Evolutionary conservation across 306 rosid species (phyloP), one percentile per base, ranked within the genome.

Genomic region (Datisca glomerata): DNA sequence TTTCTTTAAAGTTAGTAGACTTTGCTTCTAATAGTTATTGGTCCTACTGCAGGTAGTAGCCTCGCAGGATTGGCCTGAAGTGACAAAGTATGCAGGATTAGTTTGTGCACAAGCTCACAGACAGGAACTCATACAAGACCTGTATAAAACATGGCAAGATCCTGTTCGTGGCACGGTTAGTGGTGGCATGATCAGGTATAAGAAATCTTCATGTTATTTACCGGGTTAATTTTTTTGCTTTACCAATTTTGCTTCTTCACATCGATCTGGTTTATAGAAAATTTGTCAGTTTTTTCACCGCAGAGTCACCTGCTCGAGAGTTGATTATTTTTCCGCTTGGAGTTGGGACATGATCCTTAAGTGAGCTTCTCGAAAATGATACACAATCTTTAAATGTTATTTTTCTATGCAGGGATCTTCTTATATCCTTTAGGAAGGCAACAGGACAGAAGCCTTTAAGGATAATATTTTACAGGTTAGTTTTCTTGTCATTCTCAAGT

Each of bases 1-100:
- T 18, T 8, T 38, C 18, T 31, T 31, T 5, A 31, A 8, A 14
- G 33, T 31, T 16, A 8, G 18, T 38, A 38, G 59, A 13, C 34
- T 52, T 42, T n/a, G 33, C 31, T 41, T 44, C 65, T 66, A 49
- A 68, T 63, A 18, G 24, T 18, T 61, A 12, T 47, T 62, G 25
- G 40, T 22, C 42, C 53, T 40, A 47, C 13, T 74, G 57, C 66
- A 85, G 96, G 96, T 85, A 15, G 96, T 85, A 53, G 96, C 96
- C 43, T 85, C 96, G 22, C 93, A 85, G 68, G 93, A 85, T 61
- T 85, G 96, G 96, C 96, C 96, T 7, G 96, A 85, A 55, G 96
- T 85, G 62, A 85, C 96, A 48, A 80, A 85, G 55, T 85, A 85
- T 63, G 96, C 96, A 0, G 96, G 96, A 52, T 57, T 80, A 50